Conservation (phyloP, 2,329 filamentous ascomycete species). For the Aspergillus pseudoviridinutans region DNA sequence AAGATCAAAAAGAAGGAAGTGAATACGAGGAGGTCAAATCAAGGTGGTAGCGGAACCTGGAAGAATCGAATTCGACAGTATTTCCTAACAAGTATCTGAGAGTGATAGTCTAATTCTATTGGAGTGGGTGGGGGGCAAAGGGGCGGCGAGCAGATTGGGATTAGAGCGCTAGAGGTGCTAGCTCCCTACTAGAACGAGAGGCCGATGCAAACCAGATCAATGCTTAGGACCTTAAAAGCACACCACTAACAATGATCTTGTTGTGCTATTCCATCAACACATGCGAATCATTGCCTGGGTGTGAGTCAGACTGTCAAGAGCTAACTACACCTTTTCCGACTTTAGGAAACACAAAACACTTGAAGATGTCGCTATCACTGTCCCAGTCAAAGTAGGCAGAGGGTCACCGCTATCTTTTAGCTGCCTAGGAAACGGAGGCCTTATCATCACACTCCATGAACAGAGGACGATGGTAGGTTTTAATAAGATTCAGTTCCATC, state of each 20-base stretch:
- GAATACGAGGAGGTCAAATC: neutral
- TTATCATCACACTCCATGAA: no score
- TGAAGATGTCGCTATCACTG: no score
- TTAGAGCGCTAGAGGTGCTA: neutral
- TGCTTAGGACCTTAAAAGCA: neutral
- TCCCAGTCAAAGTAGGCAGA: no score
- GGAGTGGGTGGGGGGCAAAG: neutral
- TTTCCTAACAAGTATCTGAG: neutral
- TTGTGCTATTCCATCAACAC: neutral
- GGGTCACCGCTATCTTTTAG: neutral
- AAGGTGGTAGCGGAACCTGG: conserved; percentile 6
- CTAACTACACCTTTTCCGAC: neutral
- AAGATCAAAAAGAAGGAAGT: conserved; percentile 1
- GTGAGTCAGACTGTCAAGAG: neutral
- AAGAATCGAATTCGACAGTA: conserved; percentile 7
- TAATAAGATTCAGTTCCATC: neutral
- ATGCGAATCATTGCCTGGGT: neutral
- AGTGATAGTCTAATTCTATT: neutral
- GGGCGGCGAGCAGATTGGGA: neutral
- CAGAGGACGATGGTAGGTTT: neutral
- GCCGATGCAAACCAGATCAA: neutral
- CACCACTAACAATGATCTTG: neutral
- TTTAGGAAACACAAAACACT: neutral
- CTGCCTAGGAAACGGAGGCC: no score
- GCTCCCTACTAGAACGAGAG: neutral